Evolutionary conservation across 1,284 basidiomycete species (phyloP), one percentile per base, ranked within the genome.

Genomic region (Papiliotrema fonsecae): DNA sequence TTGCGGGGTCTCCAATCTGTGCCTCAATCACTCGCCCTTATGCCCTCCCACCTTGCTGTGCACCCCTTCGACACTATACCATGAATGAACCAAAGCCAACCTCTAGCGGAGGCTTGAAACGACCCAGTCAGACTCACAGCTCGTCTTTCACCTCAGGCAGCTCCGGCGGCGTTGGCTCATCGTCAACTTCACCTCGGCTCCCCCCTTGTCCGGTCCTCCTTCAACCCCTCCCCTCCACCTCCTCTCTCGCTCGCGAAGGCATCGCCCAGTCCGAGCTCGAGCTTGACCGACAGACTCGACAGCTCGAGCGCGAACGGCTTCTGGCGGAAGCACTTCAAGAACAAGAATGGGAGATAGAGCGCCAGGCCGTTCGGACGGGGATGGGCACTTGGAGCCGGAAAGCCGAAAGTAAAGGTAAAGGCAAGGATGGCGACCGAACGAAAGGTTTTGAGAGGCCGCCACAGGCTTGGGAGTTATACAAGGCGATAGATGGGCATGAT

Each of bases 401-500:
- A 25, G 47, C 19, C 39, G 46, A 58, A 34, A 30, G 47, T 19
- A 43, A 38, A 40, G 39, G 42, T 19, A 56, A 45, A 47, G 42
- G 19, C 35, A 58, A 43, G 25, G 42, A 47, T 5, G 31, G 19
- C 53, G 43, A 14, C 32, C 35, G 56, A 18, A 60, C 58, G 2
- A 59, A 55, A 49, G 56, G 55, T 7, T 74, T 74, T 44, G 45
- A 49, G 6, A 48, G 55, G 18, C 69, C 69, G n/a, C 73, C 73
- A 6, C 67, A 73, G 47, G 70, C 73, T 11, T 74, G 67, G 44
- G 70, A 74, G 54, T 60, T 74, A 7, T 74, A 74, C 50, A 51
- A 60, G 38, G 73, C 73, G 3, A 74, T 74, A n/a, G 73, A 74
- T 40, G 61, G 62, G 45, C 64, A 69, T 44, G 68, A 74, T 58